Percentiles rank a stretch among this genome's conserved stretches.
Conservation (phyloP, 257 asterid genomes). For the Jasminum sambac region DNA sequence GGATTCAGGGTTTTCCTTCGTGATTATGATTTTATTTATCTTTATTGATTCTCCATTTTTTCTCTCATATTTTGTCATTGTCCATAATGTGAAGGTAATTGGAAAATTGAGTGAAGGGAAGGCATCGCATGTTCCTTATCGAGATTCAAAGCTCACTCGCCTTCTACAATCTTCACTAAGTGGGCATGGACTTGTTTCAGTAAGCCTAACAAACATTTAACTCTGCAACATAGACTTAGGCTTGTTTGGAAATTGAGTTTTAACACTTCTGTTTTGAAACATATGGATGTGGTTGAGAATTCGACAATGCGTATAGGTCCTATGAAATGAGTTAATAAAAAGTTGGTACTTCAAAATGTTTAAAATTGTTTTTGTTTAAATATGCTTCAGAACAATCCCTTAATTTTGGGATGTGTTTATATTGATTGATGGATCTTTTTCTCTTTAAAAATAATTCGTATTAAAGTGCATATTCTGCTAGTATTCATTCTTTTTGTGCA, state of each 20-base stretch:
- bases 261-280: too few species aligned
- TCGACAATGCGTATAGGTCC: too few species aligned
- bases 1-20: neutral
- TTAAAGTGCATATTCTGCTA: slow-evolving; percentile 16
- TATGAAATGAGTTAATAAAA: too few species aligned
- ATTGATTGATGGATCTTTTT: slow-evolving; percentile 21
- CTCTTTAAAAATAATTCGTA: neutral
- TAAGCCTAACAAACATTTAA: slow-evolving; percentile 36
- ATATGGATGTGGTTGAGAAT: too few species aligned
- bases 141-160: slow-evolving; percentile 98
- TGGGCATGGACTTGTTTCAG: slow-evolving; percentile 99
- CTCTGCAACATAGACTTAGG: neutral
- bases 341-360: too few species aligned
- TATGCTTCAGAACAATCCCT: too few species aligned
- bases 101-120: slow-evolving; percentile 99
- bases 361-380: too few species aligned
- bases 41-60: neutral
- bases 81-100: slow-evolving; percentile 62
- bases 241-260: too few species aligned
- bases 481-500: slow-evolving; percentile 14
- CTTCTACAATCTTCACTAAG: slow-evolving; percentile 93
- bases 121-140: slow-evolving; percentile 92
- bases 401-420: neutral
- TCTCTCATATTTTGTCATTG: slow-evolving; percentile 23
- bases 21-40: neutral